Evolutionary conservation across 495 filamentous ascomycete species (phyloP), one percentile per base, ranked within the genome.

Genomic region (Penicillium macrosclerotiorum): DNA sequence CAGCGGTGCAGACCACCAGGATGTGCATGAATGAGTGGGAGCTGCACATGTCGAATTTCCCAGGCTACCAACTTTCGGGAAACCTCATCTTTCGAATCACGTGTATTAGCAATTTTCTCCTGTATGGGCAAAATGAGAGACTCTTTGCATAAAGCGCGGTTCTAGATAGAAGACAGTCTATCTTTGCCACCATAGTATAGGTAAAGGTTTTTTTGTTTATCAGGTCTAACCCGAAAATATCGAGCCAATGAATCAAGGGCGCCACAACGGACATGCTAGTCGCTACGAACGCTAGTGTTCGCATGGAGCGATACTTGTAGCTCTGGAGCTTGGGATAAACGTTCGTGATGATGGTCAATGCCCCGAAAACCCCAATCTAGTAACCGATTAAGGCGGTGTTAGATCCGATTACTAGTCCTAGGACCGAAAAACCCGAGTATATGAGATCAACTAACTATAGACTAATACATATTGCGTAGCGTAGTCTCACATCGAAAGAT

Each of bases 1-100:
- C 47, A 19, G 68, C 65, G 19, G 67, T 71, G 22, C 63, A 40
- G 19, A 77, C 69, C 12, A 74, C 70, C 9, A 75, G 51, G 14
- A 74, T 46, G 49, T 75, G 72, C 49, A 74, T 72, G 18, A 73
- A 59, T 29, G 71, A 67, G 37, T 75, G 72, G 9, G 67, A 74
- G 14, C 71, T 69, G 32, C 54, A 74, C 37, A 75, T 60, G 51
- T 76, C 69, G 49, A 77, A 76, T 29, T 52, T 57, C 5, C 68
- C 70, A 13, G 69, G 72, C 20, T 49, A 62, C 17, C 59, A 42
- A 30, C 57, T 54, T 58, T 76, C 72, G 0, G 69, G 74, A 42
- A 76, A 67, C 30, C 57, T 61, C 5, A 55, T 67, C 65, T 72
- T 32, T 42, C 42, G 20, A 47, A 42, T 38, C 41, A 54, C 35